Conservation (phyloP, 1,284 basidiomycete species). For the Ustilago nuda region DNA sequence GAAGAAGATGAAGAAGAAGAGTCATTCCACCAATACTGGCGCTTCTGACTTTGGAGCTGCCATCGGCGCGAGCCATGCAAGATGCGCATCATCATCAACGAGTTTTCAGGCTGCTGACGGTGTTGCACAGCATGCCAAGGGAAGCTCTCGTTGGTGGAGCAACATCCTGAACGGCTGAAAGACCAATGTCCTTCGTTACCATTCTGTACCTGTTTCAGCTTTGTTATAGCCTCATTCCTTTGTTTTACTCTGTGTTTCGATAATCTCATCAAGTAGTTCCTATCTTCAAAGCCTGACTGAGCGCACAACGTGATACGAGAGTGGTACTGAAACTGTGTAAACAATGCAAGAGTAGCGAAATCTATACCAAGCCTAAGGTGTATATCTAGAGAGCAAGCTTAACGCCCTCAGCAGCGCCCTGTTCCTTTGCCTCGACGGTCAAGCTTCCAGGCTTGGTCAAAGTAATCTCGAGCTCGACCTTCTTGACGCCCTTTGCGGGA, state of each 20-base stretch:
- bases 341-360: background rate
- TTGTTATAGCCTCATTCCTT: background rate
- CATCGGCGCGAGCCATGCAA: background rate
- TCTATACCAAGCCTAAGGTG: background rate
- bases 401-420: conserved; percentile 25
- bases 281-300: background rate
- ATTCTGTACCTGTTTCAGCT: background rate
- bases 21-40: background rate
- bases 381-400: conserved; percentile 25
- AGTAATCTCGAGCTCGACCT: conserved; percentile 42
- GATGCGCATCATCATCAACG: background rate
- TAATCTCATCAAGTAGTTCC: background rate
- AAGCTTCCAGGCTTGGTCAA: conserved; percentile 34
- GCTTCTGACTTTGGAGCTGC: background rate
- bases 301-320: background rate
- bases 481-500: conserved; percentile 30
- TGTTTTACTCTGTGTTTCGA: background rate
- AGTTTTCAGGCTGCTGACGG: background rate
- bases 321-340: background rate
- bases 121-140: conserved; percentile 10
- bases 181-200: background rate
- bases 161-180: conserved; percentile 21
- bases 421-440: conserved; percentile 33
- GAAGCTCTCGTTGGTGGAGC: conserved; percentile 30
- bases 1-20: conserved; percentile 26